A percentile compares a stretch with the other conserved stretches of the same genome.
phyloP scores from a whole-genome alignment of 192 early-diverging fungal species.

The Coemansia sp. region DNA sequence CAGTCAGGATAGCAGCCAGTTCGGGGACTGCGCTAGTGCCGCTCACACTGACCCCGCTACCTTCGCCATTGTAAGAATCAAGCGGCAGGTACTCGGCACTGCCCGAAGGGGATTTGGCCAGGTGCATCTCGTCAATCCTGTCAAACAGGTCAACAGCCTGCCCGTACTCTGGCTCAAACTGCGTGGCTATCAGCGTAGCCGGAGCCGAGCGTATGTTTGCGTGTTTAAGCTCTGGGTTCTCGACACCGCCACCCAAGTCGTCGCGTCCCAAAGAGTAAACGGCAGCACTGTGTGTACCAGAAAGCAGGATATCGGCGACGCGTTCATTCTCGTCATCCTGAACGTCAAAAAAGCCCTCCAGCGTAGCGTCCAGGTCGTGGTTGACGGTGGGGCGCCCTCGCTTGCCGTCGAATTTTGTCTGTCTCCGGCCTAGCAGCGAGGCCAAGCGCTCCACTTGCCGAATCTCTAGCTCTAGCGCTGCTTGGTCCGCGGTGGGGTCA shows the following conservation, averaged over 20 bases:
- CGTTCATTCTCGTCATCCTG: constrained; percentile 42
- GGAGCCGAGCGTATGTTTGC: constrained; percentile 31
- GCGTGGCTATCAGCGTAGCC: constrained; percentile 29
- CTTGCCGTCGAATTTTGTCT: constrained; percentile 42
- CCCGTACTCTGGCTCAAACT: constrained; percentile 12
- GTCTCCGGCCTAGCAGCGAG: constrained; percentile 46
- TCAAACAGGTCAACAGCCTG: constrained; percentile 41
- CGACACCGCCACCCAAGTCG: neutral
- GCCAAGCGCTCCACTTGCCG: constrained; percentile 42
- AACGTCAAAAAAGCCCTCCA: constrained; percentile 45
- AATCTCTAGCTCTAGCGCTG: constrained; percentile 48
- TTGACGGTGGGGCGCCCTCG: constrained; percentile 25
- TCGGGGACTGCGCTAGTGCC: neutral
- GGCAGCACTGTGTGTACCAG: constrained; percentile 10
- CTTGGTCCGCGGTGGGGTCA: constrained; percentile 47
- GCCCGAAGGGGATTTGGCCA: constrained; percentile 28
- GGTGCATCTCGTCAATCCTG: constrained; percentile 42
- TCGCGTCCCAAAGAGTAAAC: neutral
- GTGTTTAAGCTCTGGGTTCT: constrained; percentile 37
- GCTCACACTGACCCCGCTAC: neutral
- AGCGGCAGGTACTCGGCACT: constrained; percentile 50
- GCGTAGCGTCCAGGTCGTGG: constrained; percentile 43
- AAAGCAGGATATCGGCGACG: constrained; percentile 36
- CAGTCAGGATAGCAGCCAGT: neutral
- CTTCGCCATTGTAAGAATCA: constrained; percentile 20